Base-by-base conservation (phyloP, 2,329 filamentous ascomycete genomes). In the Xylariaceae sp. region DNA sequence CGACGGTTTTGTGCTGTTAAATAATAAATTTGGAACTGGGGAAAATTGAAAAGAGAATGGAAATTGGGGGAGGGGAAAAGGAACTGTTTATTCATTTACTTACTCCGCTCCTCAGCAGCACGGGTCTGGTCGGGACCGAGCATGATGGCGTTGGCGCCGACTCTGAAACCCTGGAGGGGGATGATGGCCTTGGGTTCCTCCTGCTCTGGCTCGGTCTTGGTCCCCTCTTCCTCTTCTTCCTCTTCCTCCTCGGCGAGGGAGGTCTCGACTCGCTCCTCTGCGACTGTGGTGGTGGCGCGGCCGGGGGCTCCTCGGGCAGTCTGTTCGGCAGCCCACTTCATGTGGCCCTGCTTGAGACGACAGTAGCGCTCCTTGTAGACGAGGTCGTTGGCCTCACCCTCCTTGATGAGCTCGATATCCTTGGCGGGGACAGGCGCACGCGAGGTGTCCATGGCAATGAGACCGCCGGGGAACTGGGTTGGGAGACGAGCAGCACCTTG, bases 341-440 rank as follows among this genome's bases (percentile, higher is more conserved):
- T 15, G 8, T 15, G 18, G 9, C 4, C 4, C 18, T 41, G 38
- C 16, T 37, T 31, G 3, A 19, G 7, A 5, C 42, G 38, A 24
- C 21, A 6, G 13, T 14, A 34, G 3, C 11, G 14, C 13, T 40
- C 33, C 3, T 23, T 31, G 3, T 17, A 3, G 1, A 11, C 28
- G 4, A 11, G 19, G 2, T 38, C 32, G 4, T 19, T 18, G 4
- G 17, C 23, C 1, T 41, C 18, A 3, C 8, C 2, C n/a, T 38
- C 8, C 9, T 27, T 8, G 1, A 38, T 15, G 18, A 32, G 5
- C 3, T 37, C 8, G 9, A 31, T n/a, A 15, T 43, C n/a, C 9
- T 37, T 11, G 4, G 15, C 4, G 16, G 21, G 17, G 3, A 14
- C 19, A 14, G 44, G 44, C 13, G 44, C 44, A 16, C 14, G 7